Base-by-base conservation (phyloP, 306 rosid genomes). In the Prunus padus region DNA sequence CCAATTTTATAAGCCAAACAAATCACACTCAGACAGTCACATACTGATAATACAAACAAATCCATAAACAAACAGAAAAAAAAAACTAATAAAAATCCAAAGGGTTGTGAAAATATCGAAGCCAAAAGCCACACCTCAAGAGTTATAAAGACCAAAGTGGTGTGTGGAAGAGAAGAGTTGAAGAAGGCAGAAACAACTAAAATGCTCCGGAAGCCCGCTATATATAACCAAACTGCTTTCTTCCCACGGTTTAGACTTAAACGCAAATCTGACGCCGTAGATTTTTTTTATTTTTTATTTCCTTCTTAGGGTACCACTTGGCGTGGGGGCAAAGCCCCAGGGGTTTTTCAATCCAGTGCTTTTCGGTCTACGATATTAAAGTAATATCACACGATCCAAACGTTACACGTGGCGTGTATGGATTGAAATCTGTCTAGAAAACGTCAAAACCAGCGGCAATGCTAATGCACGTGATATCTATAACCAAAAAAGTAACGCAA, bases 391-490 rank as follows among this genome's bases (percentile, higher is more conserved):
- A 2, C 45, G 5, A 5, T 51, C 66, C 2, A 2, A 16, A 7
- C n/a, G 20, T 22, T 69, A 20, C 28, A 23, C 4, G 13, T 59
- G 57, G 15, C 0, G 11, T 3, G 1, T 2, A 13, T 8, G 16
- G n/a, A 19, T 62, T 8, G 42, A 40, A 4, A 40, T 9, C 18
- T 13, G 44, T 11, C 44, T 25, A 25, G 11, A 40, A 12, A 6
- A 37, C 62, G 65, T 28, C 37, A 22, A 64, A 74, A 49, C 30
- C 62, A 63, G 37, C 14, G 63, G 78, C 73, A 5, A 5, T n/a
- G 50, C 18, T 37, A 8, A 33, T 69, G 61, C 76, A 80, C 75
- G 79, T 80, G 67, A 64, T 8, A 11, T 11, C 30, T 44, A 23
- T 50, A 25, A 2, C 12, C 2, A 51, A n/a, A 52, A 70, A 70